These are phyloP conservation scores for Melampsora larici-populina DNA, from an alignment of 1,284 basidiomycete species.

Conservation along the genomic window DNA sequence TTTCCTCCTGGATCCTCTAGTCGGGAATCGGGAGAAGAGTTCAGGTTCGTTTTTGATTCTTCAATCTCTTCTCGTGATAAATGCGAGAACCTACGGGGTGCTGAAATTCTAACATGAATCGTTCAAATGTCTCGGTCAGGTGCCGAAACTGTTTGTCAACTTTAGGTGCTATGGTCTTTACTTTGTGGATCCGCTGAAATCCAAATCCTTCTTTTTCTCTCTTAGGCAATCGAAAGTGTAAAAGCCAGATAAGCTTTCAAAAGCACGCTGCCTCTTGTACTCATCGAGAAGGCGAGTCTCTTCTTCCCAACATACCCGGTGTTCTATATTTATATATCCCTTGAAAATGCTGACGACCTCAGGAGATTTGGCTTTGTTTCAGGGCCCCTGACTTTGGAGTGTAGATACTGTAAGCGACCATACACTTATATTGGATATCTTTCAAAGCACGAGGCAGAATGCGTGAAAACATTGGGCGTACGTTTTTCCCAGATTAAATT, in stretches of 20 bases:
- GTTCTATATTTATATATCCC: too few species aligned
- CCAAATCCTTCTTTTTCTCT: neutral
- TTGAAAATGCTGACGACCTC: too few species aligned
- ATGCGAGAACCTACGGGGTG: neutral
- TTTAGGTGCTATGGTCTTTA: neutral
- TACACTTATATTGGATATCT: conserved; percentile 28
- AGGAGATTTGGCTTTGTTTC: neutral
- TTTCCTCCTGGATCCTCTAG: neutral
- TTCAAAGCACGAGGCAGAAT: conserved; percentile 24
- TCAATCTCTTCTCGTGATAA: neutral
- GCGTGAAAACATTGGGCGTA: too few species aligned
- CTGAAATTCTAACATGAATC: neutral
- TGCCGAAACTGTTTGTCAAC: conserved; percentile 19
- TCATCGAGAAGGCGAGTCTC: conserved; percentile 13
- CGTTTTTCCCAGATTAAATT: too few species aligned
- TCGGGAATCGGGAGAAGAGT: neutral
- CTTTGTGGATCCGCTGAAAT: neutral
- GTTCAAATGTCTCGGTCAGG: neutral
- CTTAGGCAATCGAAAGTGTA: conserved; percentile 32
- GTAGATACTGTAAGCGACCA: conserved; percentile 29
- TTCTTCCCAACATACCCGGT: too few species aligned
- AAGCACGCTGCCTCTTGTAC: conserved; percentile 28
- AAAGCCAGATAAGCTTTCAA: conserved; percentile 28
- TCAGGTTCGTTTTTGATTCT: neutral
- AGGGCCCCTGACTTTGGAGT: conserved; percentile 25